These are phyloP conservation scores for Gracilaria vermiculophylla DNA, from an alignment of 23 red algal genomes.

Conservation along the genomic window DNA sequence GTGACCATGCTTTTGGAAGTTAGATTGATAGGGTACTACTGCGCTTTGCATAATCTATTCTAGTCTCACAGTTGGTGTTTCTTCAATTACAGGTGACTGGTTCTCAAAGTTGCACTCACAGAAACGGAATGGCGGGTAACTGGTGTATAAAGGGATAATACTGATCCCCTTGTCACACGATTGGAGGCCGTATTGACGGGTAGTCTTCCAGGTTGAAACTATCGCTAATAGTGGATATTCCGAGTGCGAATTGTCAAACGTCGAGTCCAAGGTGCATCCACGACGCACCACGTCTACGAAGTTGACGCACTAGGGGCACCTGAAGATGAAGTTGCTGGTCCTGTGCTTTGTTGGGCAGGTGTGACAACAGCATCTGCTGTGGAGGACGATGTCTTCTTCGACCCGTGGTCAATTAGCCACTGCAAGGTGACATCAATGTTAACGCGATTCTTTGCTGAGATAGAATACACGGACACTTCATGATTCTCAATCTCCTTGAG, in stretches of 20 bases:
- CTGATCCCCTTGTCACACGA: neutral
- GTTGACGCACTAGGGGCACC: neutral
- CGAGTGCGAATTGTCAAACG: neutral
- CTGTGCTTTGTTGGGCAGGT: neutral
- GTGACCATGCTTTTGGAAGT: neutral
- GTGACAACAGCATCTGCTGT: slow-evolving; percentile 49
- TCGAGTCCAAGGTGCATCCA: neutral
- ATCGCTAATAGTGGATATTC: neutral
- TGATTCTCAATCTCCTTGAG: slow-evolving; percentile 67
- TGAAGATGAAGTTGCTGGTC: neutral
- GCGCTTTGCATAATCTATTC: neutral
- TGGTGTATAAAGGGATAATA: neutral
- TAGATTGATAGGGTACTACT: neutral
- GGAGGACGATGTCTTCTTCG: slow-evolving; percentile 61
- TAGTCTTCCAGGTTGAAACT: neutral
- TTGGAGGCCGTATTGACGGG: neutral
- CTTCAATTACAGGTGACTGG: neutral
- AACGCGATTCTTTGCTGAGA: slow-evolving; percentile 73
- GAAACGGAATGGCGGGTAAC: neutral
- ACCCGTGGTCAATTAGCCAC: slow-evolving; percentile 82
- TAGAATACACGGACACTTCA: slow-evolving; percentile 80
- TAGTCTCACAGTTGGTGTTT: neutral
- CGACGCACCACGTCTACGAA: neutral
- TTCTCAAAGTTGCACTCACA: neutral
- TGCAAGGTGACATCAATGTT: slow-evolving; percentile 86